Conservation (phyloP, 2,329 filamentous ascomycete species). For the Pseudogymnoascus sp. region DNA sequence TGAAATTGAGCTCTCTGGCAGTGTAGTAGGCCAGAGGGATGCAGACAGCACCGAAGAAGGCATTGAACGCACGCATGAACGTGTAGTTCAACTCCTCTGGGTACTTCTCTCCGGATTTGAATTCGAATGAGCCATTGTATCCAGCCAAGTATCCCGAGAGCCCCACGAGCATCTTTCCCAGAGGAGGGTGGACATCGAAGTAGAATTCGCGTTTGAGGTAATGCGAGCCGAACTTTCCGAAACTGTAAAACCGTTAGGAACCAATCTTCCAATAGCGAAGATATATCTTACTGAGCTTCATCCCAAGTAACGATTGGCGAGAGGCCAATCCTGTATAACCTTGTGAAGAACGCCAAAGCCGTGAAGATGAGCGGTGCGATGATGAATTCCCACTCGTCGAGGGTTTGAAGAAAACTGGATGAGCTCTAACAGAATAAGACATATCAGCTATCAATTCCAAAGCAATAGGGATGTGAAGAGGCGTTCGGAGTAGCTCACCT, state of each 20-base stretch:
- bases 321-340: slow-evolving; percentile 63
- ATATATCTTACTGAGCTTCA: slow-evolving; percentile 58
- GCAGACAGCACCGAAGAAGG: slow-evolving; percentile 85
- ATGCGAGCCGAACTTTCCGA: slow-evolving; percentile 97
- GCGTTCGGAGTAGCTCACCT: slow-evolving; percentile 35
- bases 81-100: slow-evolving; percentile 91
- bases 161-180: slow-evolving; percentile 97
- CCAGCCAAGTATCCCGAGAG: slow-evolving; percentile 92
- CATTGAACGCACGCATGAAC: slow-evolving; percentile 97
- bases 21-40: slow-evolving; percentile 94
- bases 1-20: slow-evolving; percentile 81
- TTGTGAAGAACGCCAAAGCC: slow-evolving; percentile 56
- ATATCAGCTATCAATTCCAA: slow-evolving; percentile 21
- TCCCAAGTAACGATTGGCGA: slow-evolving; percentile 71
- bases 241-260: slow-evolving; percentile 42
- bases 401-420: slow-evolving; percentile 52
- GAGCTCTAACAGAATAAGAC: slow-evolving; percentile 30
- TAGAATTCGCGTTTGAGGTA: slow-evolving; percentile 99
- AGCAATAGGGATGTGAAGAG: neutral
- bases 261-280: slow-evolving; percentile 28
- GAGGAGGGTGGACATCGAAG: slow-evolving; percentile 90
- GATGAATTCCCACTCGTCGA: slow-evolving; percentile 57
- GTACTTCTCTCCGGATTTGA: slow-evolving; percentile 96
- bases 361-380: slow-evolving; percentile 56
- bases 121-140: slow-evolving; percentile 98